Evolutionary conservation across 768 basidiomycete genomes (phyloP).

Genomic region (Amanita jacksonii): DNA sequence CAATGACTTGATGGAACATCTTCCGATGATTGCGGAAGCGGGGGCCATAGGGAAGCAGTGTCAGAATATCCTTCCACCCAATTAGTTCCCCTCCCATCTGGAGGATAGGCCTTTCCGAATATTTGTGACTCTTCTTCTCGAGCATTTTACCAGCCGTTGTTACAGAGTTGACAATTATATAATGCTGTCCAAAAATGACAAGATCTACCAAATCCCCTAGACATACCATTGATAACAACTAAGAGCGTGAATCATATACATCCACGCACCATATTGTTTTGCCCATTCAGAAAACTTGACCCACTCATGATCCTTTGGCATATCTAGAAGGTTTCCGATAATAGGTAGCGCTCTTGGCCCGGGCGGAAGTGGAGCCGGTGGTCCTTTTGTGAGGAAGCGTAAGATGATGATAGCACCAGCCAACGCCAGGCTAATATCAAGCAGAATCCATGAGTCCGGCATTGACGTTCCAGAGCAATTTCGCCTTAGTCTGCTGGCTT

Average conservation of each 20-base stretch:
- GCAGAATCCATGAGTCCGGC: no score
- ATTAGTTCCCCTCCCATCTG: no score
- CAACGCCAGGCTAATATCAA: no score
- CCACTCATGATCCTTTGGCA: slow-evolving; percentile 34
- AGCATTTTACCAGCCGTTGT: slow-evolving; percentile 36
- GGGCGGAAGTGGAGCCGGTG: slow-evolving; percentile 25
- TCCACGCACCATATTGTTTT: slow-evolving; percentile 25
- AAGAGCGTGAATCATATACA: no score
- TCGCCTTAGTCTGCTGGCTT: no score
- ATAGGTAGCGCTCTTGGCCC: slow-evolving; percentile 34
- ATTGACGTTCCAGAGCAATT: no score
- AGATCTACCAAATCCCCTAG: slow-evolving; percentile 5
- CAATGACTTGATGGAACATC: no score
- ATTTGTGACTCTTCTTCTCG: slow-evolving; percentile 41
- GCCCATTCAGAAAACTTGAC: slow-evolving; percentile 33
- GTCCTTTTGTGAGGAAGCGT: slow-evolving; percentile 4
- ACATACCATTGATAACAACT: background rate
- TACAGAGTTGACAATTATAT: slow-evolving; percentile 34
- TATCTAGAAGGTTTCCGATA: slow-evolving; percentile 34
- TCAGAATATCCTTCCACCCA: slow-evolving; percentile 30
- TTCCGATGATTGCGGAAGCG: slow-evolving; percentile 32
- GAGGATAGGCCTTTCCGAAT: slow-evolving; percentile 47
- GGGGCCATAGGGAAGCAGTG: slow-evolving; percentile 27
- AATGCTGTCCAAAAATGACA: slow-evolving; percentile 9
- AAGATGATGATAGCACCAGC: no score